These are phyloP conservation scores for Brassica rapa DNA, from an alignment of 345 rosid species.

Conservation along the genomic window DNA sequence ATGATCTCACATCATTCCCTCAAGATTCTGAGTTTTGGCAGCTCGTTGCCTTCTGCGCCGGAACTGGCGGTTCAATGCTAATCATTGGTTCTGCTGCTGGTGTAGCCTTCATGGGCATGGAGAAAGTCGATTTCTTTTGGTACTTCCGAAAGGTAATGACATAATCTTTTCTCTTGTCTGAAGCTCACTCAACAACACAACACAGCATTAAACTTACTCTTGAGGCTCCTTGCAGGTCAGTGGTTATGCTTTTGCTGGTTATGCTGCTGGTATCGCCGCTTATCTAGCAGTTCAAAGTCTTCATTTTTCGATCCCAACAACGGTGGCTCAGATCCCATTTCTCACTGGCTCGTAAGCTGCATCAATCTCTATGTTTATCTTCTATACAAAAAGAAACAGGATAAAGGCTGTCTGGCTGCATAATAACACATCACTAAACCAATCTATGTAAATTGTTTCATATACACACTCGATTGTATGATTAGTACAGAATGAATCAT, in stretches of 20 bases:
- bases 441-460: constrained; percentile 28
- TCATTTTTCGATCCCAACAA: constrained; percentile 53
- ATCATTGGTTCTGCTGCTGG: constrained; percentile 96
- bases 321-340: constrained; percentile 61
- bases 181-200: background rate
- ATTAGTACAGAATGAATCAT: constrained; percentile 27
- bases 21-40: constrained; percentile 94
- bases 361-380: background rate
- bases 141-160: constrained; percentile 72
- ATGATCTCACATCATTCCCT: constrained; percentile 78
- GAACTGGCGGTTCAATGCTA: constrained; percentile 96
- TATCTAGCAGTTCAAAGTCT: constrained; percentile 55
- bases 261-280: constrained; percentile 73
- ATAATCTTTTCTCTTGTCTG: background rate
- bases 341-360: constrained; percentile 53
- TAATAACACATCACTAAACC: constrained; percentile 11
- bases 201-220: background rate
- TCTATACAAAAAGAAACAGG: background rate
- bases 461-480: constrained; percentile 29
- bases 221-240: constrained; percentile 60
- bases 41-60: constrained; percentile 85
- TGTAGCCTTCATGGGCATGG: constrained; percentile 99
- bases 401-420: constrained; percentile 21
- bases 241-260: constrained; percentile 94
- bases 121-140: constrained; percentile 97